Conservation (phyloP, 1,139 yeast species). For the Eremothecium gossypii region DNA sequence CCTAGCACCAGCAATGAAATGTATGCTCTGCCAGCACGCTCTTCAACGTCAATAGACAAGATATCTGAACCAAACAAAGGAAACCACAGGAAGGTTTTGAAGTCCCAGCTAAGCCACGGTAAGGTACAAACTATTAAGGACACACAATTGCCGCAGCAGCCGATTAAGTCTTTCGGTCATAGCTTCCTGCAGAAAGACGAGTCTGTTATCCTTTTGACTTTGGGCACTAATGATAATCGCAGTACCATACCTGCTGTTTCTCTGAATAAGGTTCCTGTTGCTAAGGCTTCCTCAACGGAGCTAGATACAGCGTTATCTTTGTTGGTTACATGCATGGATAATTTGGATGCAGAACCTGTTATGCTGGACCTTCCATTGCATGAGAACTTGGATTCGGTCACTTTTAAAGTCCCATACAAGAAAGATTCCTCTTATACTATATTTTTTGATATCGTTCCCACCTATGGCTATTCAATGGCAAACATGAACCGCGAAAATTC, state of each 20-base stretch:
- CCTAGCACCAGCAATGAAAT: constrained; percentile 9
- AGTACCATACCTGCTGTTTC: constrained; percentile 53
- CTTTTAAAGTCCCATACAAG: constrained; percentile 53
- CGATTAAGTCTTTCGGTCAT: constrained; percentile 82
- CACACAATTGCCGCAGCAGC: constrained; percentile 24
- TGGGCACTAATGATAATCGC: constrained; percentile 80
- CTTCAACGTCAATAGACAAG: constrained; percentile 34
- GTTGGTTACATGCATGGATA: constrained; percentile 51
- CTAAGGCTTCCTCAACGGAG: constrained; percentile 71
- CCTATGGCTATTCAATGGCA: constrained; percentile 49
- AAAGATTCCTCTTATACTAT: constrained; percentile 49
- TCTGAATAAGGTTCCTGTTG: constrained; percentile 61
- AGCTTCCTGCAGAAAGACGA: constrained; percentile 57
- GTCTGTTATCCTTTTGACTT: constrained; percentile 61
- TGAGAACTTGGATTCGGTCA: constrained; percentile 77
- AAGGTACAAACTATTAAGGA: constrained; percentile 6
- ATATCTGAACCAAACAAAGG: constrained; percentile 30
- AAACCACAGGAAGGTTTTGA: constrained; percentile 10
- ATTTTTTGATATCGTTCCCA: constrained; percentile 86
- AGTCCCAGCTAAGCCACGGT: constrained; percentile 9
- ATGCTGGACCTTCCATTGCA: constrained; percentile 77
- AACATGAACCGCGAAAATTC: background rate
- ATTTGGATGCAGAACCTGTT: constrained; percentile 51
- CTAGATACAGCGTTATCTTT: constrained; percentile 82
- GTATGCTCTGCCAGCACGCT: constrained; percentile 9